Percentiles rank a stretch among this genome's conserved stretches.
Conservation (phyloP, 108 stramenopile species). For the Poteriospumella lacustris region DNA sequence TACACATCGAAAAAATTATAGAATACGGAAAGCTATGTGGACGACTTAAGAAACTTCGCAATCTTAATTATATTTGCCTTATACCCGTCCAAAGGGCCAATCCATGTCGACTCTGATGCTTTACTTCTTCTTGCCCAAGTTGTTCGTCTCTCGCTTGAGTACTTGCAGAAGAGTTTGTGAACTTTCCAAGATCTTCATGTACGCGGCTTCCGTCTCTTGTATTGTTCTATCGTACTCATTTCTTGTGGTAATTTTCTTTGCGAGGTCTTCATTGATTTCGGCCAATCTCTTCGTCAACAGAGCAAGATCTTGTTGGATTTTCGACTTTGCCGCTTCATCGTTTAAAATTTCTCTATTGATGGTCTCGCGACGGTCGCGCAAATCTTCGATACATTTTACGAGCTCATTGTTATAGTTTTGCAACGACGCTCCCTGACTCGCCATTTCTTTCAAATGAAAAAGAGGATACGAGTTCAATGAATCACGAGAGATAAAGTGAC, state of each 20-base stretch:
- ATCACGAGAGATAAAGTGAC: too few relatives aligned
- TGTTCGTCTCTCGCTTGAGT: slow-evolving; percentile 63
- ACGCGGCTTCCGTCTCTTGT: slow-evolving; percentile 69
- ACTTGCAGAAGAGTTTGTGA: slow-evolving; percentile 72
- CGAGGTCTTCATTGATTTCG: slow-evolving; percentile 60
- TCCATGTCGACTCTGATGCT: too few relatives aligned
- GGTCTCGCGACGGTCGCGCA: slow-evolving; percentile 59
- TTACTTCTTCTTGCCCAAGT: slow-evolving; percentile 71
- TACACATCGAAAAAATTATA: too few relatives aligned
- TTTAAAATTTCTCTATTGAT: slow-evolving; percentile 46
- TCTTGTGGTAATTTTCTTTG: slow-evolving; percentile 51
- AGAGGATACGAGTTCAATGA: too few relatives aligned
- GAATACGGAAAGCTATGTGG: too few relatives aligned
- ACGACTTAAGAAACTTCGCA: too few relatives aligned
- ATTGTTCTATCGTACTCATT: slow-evolving; percentile 68
- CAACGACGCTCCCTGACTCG: slow-evolving; percentile 63
- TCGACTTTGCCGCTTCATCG: slow-evolving; percentile 65
- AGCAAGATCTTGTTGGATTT: slow-evolving; percentile 58
- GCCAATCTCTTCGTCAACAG: slow-evolving; percentile 59
- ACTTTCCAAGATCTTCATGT: slow-evolving; percentile 77
- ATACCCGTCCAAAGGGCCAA: too few relatives aligned
- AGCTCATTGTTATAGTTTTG: slow-evolving; percentile 72
- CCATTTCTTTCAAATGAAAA: slow-evolving; percentile 47
- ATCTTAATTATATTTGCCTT: too few relatives aligned
- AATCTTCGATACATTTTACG: slow-evolving; percentile 63